phyloP scores from a whole-genome alignment of 768 basidiomycete species.

The Pisolithus albus region DNA sequence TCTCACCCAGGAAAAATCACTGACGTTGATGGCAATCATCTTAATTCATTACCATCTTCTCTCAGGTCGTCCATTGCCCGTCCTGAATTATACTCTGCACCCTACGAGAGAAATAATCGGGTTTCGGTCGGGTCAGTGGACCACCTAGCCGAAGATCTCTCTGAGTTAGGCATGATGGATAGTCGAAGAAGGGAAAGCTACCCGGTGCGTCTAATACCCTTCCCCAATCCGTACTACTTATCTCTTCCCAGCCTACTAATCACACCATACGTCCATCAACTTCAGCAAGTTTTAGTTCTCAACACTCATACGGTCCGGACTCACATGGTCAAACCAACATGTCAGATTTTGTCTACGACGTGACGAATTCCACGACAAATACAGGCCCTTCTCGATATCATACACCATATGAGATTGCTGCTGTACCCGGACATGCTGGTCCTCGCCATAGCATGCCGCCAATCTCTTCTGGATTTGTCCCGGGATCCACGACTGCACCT shows the following conservation, averaged over 20 bases:
- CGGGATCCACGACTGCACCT: slow-evolving; percentile 35
- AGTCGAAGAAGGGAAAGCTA: slow-evolving; percentile 49
- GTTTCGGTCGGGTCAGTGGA: slow-evolving; percentile 37
- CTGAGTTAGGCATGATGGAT: slow-evolving; percentile 53
- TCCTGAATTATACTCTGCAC: slow-evolving; percentile 66
- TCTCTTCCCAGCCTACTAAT: slow-evolving; percentile 25
- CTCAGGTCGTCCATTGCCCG: slow-evolving; percentile 56
- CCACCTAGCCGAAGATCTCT: slow-evolving; percentile 55
- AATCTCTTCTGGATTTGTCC: slow-evolving; percentile 63
- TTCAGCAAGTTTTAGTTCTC: slow-evolving; percentile 27
- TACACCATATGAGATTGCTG: slow-evolving; percentile 37
- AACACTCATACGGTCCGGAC: slow-evolving; percentile 35
- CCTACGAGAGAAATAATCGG: slow-evolving; percentile 54
- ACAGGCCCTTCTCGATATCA: slow-evolving; percentile 37
- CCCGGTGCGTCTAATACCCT: slow-evolving; percentile 39
- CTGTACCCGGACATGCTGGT: slow-evolving; percentile 31
- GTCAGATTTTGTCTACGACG: slow-evolving; percentile 30
- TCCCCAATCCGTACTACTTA: slow-evolving; percentile 9
- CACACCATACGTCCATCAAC: slow-evolving; percentile 33
- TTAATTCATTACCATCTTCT: slow-evolving; percentile 53
- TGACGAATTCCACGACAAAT: slow-evolving; percentile 30
- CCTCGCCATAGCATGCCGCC: slow-evolving; percentile 64
- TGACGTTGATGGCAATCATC: slow-evolving; percentile 31
- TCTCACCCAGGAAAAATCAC: slow-evolving; percentile 16
- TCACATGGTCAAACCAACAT: slow-evolving; percentile 29